Evolutionary conservation across 2,329 filamentous ascomycete genomes (phyloP).

Genomic region (Calonectria multiphialidica): DNA sequence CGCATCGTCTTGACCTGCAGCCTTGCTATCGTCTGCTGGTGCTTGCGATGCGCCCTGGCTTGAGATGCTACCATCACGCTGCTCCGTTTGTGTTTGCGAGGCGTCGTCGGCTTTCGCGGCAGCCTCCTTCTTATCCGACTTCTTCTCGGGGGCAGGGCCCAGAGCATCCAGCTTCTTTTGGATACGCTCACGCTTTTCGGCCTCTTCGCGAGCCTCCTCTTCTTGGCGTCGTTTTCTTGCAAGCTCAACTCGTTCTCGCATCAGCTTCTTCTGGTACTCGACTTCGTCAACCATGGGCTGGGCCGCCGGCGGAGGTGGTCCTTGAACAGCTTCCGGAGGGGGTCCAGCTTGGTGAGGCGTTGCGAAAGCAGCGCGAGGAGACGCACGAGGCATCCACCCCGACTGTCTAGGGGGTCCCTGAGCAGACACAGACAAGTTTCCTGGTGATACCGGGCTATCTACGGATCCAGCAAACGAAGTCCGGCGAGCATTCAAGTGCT

Average conservation of each 20-base stretch:
- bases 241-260: conserved; percentile 77
- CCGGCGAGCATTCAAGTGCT: conserved; percentile 59
- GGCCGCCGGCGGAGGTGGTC: conserved; percentile 46
- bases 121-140: conserved; percentile 65
- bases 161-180: conserved; percentile 79
- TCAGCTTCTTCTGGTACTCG: conserved; percentile 76
- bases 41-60: conserved; percentile 28
- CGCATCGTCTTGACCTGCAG: conserved; percentile 19
- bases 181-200: conserved; percentile 77
- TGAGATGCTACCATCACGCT: conserved; percentile 41
- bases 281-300: conserved; percentile 65
- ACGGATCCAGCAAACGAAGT: conserved; percentile 63
- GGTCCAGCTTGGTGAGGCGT: conserved; percentile 49
- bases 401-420: conserved; percentile 43
- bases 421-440: conserved; percentile 38
- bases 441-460: conserved; percentile 64
- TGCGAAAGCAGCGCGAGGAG: conserved; percentile 58
- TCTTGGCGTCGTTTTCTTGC: conserved; percentile 77
- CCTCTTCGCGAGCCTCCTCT: conserved; percentile 78
- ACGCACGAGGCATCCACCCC: conserved; percentile 51
- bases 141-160: conserved; percentile 73
- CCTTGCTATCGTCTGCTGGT: conserved; percentile 30
- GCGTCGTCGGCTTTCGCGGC: conserved; percentile 55
- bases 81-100: conserved; percentile 49
- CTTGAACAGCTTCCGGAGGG: conserved; percentile 46